Percentiles rank a stretch among this genome's conserved stretches.
These are phyloP conservation scores for Paxillus rubicundulus DNA, from an alignment of 768 basidiomycete genomes.

Conservation along the genomic window DNA sequence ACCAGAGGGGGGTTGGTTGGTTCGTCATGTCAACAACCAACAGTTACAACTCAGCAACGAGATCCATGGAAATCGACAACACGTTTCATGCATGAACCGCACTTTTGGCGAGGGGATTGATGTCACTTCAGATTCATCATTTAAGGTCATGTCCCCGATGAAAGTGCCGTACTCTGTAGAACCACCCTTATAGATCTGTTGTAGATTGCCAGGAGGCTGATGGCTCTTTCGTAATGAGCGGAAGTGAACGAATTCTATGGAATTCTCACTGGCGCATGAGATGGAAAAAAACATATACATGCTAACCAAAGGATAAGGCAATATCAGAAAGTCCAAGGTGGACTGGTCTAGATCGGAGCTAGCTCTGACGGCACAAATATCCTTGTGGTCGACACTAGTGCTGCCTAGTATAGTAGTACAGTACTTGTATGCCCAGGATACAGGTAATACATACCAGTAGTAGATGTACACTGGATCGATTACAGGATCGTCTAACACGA, in stretches of 20 bases:
- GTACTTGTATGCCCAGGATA: too few relatives aligned
- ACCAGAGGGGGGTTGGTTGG: neutral
- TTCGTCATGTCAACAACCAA: conserved; percentile 23
- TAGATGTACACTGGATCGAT: neutral
- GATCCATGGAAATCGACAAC: conserved; percentile 10
- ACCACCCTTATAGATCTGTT: too few relatives aligned
- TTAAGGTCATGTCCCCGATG: conserved; percentile 25
- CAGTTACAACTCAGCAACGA: neutral
- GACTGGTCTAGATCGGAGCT: too few relatives aligned
- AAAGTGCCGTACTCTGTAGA: neutral
- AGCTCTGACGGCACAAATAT: too few relatives aligned
- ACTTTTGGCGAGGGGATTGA: conserved; percentile 17
- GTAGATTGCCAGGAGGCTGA: conserved; percentile 2
- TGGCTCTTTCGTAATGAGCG: conserved; percentile 26
- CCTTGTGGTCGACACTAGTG: too few relatives aligned
- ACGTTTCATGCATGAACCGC: conserved; percentile 3
- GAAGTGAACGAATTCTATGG: conserved; percentile 23
- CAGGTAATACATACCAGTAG: too few relatives aligned
- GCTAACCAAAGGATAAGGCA: neutral
- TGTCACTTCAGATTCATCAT: conserved; percentile 11
- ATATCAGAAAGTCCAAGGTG: neutral
- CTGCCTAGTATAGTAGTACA: too few relatives aligned
- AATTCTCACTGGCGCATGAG: neutral
- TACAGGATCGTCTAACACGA: conserved; percentile 11
- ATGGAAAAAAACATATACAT: too few relatives aligned